phyloP scores from a whole-genome alignment of 805 yeast species.

The Alloascoidea africana region DNA sequence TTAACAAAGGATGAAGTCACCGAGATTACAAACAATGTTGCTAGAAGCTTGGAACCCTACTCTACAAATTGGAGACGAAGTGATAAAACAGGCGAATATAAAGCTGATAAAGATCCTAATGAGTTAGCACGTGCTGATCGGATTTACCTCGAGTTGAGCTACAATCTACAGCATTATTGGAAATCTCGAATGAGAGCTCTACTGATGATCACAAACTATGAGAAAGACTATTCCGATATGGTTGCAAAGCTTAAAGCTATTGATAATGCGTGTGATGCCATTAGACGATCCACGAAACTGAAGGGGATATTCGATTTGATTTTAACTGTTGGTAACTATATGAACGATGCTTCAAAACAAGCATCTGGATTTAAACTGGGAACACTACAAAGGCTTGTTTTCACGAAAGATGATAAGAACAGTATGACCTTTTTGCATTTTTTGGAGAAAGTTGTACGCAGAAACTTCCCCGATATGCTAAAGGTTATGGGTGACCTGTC shows the following conservation, averaged over 20 bases:
- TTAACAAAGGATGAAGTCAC: constrained; percentile 50
- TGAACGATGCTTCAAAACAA: constrained; percentile 56
- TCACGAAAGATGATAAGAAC: constrained; percentile 53
- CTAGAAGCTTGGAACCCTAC: constrained; percentile 48
- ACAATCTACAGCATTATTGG: constrained; percentile 60
- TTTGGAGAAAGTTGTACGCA: constrained; percentile 52
- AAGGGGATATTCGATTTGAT: constrained; percentile 48
- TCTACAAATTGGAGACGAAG: constrained; percentile 28
- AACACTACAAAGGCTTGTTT: constrained; percentile 52
- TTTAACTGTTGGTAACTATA: constrained; percentile 61
- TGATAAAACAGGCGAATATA: constrained; percentile 12
- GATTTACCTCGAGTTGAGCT: constrained; percentile 50
- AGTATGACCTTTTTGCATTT: constrained; percentile 61
- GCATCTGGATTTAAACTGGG: constrained; percentile 60
- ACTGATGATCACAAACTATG: constrained; percentile 36
- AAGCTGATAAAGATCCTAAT: constrained; percentile 31
- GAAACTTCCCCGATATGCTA: constrained; percentile 48
- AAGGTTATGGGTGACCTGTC: constrained; percentile 45
- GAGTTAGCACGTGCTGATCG: constrained; percentile 59
- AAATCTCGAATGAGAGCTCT: constrained; percentile 53
- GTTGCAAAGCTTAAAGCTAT: constrained; percentile 36
- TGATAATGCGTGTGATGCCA: constrained; percentile 41
- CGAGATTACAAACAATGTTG: constrained; percentile 40
- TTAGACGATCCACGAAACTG: constrained; percentile 37
- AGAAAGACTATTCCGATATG: constrained; percentile 51